Percentiles rank a stretch among this genome's conserved stretches.
phyloP scores from a whole-genome alignment of 2,329 filamentous ascomycete genomes.

The Fusarium acutatum region DNA sequence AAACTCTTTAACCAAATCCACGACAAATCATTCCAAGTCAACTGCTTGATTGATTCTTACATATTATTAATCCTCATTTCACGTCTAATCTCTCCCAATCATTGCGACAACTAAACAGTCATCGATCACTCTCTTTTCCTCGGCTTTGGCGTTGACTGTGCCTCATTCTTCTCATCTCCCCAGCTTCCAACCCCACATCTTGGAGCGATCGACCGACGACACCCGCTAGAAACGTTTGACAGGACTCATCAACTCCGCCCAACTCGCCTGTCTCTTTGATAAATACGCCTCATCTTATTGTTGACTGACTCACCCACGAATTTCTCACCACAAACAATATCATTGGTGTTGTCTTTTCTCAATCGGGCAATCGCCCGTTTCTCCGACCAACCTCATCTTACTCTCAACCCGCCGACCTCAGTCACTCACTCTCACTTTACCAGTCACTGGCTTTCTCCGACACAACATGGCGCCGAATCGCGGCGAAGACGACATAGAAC shows the following conservation, averaged over 20 bases:
- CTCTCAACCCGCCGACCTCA: neutral
- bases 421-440: neutral
- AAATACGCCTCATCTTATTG: neutral
- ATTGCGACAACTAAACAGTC: neutral
- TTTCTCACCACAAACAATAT: neutral
- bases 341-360: neutral
- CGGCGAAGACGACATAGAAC: conserved; percentile 41
- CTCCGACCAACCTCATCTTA: neutral
- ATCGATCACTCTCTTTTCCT: neutral
- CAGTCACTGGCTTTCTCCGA: conserved; percentile 7
- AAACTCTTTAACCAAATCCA: neutral
- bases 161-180: conserved; percentile 15
- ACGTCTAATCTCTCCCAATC: neutral
- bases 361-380: conserved; percentile 5
- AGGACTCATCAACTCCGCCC: neutral
- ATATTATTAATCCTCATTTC: neutral
- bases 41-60: neutral
- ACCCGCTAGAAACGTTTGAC: conserved; percentile 12
- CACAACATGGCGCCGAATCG: conserved; percentile 35
- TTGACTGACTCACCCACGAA: neutral
- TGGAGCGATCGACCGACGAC: conserved; percentile 28
- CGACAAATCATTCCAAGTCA: neutral
- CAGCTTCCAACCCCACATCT: conserved; percentile 30
- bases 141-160: conserved; percentile 10
- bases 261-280: conserved; percentile 7